A percentile compares a stretch with the other conserved stretches of the same genome.
Evolutionary conservation across 192 early-diverging fungal genomes (phyloP).

Genomic region (Coemansia sp.): DNA sequence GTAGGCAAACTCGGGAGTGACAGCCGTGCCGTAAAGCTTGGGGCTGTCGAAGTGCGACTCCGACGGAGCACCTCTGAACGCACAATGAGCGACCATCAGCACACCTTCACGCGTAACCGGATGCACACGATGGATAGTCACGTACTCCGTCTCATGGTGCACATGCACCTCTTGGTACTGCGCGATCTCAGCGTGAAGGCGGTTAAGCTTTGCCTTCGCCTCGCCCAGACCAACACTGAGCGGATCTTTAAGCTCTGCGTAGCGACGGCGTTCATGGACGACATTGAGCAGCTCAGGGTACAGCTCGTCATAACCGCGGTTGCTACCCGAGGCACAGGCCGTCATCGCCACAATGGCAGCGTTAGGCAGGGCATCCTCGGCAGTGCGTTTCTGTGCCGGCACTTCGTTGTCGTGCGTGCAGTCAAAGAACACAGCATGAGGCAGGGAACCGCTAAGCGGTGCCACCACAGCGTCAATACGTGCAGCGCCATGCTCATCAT

Average conservation of each 20-base stretch:
- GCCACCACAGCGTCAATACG: constrained; percentile 61
- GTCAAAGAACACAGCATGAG: constrained; percentile 98
- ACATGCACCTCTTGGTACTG: constrained; percentile 92
- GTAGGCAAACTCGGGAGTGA: constrained; percentile 61
- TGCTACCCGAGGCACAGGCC: constrained; percentile 89
- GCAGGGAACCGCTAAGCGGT: constrained; percentile 74
- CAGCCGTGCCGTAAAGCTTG: constrained; percentile 62
- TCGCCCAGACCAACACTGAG: constrained; percentile 61
- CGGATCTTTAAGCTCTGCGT: constrained; percentile 64
- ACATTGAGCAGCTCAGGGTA: constrained; percentile 88
- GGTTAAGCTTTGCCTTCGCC: constrained; percentile 73
- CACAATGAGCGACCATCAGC: constrained; percentile 85
- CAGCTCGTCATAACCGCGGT: constrained; percentile 97
- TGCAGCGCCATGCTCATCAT: constrained; percentile 56
- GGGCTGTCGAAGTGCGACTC: constrained; percentile 58
- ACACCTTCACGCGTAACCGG: constrained; percentile 91
- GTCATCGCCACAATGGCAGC: constrained; percentile 90
- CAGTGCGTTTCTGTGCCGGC: constrained; percentile 86
- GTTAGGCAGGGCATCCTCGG: constrained; percentile 91
- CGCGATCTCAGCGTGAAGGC: constrained; percentile 82
- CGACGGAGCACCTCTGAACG: constrained; percentile 65
- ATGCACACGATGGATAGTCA: constrained; percentile 91
- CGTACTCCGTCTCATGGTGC: constrained; percentile 93
- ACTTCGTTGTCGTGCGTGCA: constrained; percentile 99
- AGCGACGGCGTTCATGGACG: constrained; percentile 83